Conservation (phyloP, 2,329 filamentous ascomycete genomes). For the Curvularia verruculosa region DNA sequence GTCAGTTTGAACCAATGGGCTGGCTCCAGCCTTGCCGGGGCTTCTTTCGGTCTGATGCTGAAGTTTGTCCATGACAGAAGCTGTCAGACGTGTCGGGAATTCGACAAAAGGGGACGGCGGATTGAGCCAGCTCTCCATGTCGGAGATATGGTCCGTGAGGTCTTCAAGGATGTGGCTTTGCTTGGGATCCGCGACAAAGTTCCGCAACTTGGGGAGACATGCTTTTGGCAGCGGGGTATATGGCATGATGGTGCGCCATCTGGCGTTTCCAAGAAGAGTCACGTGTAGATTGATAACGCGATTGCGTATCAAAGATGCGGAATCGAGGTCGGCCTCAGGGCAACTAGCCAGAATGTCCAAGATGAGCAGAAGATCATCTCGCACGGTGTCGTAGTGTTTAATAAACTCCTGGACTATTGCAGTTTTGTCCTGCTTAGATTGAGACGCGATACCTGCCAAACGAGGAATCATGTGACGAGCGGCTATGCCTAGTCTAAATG, state of each 20-base stretch:
- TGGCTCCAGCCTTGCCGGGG: not conserved
- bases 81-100: not conserved
- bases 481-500: not conserved
- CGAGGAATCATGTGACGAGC: conserved; percentile 12
- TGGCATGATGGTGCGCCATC: conserved; percentile 10
- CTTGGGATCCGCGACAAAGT: not conserved
- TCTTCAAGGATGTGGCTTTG: not conserved
- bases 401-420: conserved; percentile 3
- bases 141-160: conserved; percentile 3
- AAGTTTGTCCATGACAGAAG: not conserved
- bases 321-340: not conserved
- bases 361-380: conserved; percentile 5
- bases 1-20: not conserved
- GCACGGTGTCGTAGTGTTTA: conserved; percentile 5
- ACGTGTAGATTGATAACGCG: conserved; percentile 4
- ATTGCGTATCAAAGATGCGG: not conserved
- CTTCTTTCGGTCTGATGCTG: not conserved
- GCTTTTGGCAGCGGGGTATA: conserved; percentile 10
- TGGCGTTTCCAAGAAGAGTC: not conserved
- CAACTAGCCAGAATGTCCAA: not conserved
- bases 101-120: not conserved
- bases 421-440: not conserved
- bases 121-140: conserved; percentile 13
- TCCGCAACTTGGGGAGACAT: conserved; percentile 1
- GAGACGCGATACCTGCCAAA: conserved; percentile 1